phyloP scores from a whole-genome alignment of 208 protist genomes.

The Vickermania spadyakhi region DNA sequence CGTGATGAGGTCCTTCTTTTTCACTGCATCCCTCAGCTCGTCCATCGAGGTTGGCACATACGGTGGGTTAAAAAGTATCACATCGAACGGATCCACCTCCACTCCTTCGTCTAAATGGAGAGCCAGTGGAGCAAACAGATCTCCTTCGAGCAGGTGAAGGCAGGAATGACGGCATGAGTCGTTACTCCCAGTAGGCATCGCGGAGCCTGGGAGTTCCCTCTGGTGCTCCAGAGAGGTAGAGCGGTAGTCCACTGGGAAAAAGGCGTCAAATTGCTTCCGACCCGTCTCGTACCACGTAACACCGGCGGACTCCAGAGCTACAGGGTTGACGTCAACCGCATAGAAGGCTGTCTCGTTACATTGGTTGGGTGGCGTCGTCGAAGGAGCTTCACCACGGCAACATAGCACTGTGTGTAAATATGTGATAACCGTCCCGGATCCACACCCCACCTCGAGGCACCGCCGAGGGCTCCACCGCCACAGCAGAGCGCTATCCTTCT shows the following conservation, averaged over 20 bases:
- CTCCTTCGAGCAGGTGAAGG: constrained; percentile 21
- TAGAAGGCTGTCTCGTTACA: constrained; percentile 14
- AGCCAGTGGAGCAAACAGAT: constrained; percentile 27
- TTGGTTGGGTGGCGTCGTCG: background rate
- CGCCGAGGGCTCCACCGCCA: constrained; percentile 19
- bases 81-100: constrained; percentile 15
- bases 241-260: background rate
- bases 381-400: background rate
- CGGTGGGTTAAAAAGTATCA: constrained; percentile 83
- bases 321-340: constrained; percentile 75
- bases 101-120: constrained; percentile 12
- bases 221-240: background rate
- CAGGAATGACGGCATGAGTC: background rate
- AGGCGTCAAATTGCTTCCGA: constrained; percentile 17
- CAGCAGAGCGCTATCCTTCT: constrained; percentile 36
- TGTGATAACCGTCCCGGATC: constrained; percentile 75
- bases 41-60: constrained; percentile 81
- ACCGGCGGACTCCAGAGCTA: constrained; percentile 61
- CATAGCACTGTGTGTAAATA: constrained; percentile 38
- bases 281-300: constrained; percentile 67
- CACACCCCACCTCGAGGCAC: constrained; percentile 77
- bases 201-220: no score
- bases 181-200: background rate
- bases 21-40: constrained; percentile 52
- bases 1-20: constrained; percentile 43